These are phyloP conservation scores for Schwanniomyces yamadae DNA, from an alignment of 805 yeast species.

Conservation along the genomic window DNA sequence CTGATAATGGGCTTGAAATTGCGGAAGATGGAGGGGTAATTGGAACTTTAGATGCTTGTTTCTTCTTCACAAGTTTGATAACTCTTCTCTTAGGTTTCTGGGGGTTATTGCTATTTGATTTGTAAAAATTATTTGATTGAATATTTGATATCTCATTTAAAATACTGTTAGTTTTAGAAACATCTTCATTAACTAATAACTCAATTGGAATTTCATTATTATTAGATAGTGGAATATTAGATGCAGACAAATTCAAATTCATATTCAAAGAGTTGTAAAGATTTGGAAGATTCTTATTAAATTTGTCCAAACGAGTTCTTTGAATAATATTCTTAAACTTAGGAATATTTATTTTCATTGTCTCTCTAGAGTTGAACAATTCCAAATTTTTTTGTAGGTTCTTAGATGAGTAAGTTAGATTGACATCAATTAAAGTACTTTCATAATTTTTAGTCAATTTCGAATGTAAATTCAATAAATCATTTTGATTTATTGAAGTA, in stretches of 20 bases:
- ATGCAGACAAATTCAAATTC: constrained; percentile 31
- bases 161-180: constrained; percentile 33
- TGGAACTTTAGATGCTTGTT: neutral
- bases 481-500: constrained; percentile 12
- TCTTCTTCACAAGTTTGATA: constrained; percentile 29
- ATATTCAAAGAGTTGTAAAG: constrained; percentile 36
- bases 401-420: constrained; percentile 57
- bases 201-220: constrained; percentile 41
- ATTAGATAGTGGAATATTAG: constrained; percentile 10
- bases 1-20: constrained; percentile 3
- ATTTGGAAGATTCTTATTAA: constrained; percentile 39
- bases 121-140: constrained; percentile 42
- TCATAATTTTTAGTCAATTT: constrained; percentile 9
- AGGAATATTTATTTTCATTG: constrained; percentile 69
- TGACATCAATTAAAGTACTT: constrained; percentile 55
- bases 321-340: constrained; percentile 56
- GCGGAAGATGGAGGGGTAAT: neutral
- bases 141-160: constrained; percentile 43
- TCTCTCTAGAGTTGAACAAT: constrained; percentile 72
- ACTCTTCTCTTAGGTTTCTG: constrained; percentile 44
- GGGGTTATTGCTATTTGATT: constrained; percentile 15
- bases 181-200: constrained; percentile 28
- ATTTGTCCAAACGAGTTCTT: constrained; percentile 49
- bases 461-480: constrained; percentile 12
- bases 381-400: constrained; percentile 32